Evolutionary conservation across 495 filamentous ascomycete genomes (phyloP).

Genomic region (Rhypophila decipiens): DNA sequence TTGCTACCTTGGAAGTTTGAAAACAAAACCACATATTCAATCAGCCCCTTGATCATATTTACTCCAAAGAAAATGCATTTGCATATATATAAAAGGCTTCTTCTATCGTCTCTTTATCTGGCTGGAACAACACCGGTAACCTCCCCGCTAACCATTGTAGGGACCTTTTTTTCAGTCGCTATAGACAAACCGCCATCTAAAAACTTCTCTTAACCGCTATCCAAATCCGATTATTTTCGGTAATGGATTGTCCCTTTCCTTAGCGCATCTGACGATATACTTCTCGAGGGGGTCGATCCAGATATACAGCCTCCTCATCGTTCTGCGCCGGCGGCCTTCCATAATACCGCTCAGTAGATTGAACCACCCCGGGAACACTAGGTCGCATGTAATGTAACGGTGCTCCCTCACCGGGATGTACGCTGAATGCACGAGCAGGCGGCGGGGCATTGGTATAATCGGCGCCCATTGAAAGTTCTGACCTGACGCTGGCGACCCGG

Average conservation of each 20-base stretch:
- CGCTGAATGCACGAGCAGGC: constrained; percentile 35
- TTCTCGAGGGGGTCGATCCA: constrained; percentile 35
- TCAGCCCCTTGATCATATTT: too few relatives aligned
- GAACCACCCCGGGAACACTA: neutral
- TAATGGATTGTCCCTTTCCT: neutral
- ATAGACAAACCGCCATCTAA: too few relatives aligned
- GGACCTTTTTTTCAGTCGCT: too few relatives aligned
- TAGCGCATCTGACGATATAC: constrained; percentile 19
- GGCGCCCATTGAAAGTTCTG: constrained; percentile 38
- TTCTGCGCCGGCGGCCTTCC: constrained; percentile 15
- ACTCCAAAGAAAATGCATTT: too few relatives aligned
- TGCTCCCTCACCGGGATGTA: constrained; percentile 22
- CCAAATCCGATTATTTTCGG: too few relatives aligned
- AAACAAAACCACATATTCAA: too few relatives aligned
- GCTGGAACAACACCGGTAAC: too few relatives aligned
- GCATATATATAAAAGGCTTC: too few relatives aligned
- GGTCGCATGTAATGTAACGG: constrained; percentile 23
- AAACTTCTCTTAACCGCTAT: neutral
- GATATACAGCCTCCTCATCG: constrained; percentile 41
- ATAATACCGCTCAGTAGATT: constrained; percentile 14
- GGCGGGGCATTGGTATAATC: constrained; percentile 34
- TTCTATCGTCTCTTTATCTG: too few relatives aligned
- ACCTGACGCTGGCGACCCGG: constrained; percentile 31
- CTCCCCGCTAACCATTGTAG: too few relatives aligned
- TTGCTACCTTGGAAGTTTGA: too few relatives aligned